These are phyloP conservation scores for Talaromyces sp. DNA, from an alignment of 2,329 filamentous ascomycete species.

Conservation along the genomic window DNA sequence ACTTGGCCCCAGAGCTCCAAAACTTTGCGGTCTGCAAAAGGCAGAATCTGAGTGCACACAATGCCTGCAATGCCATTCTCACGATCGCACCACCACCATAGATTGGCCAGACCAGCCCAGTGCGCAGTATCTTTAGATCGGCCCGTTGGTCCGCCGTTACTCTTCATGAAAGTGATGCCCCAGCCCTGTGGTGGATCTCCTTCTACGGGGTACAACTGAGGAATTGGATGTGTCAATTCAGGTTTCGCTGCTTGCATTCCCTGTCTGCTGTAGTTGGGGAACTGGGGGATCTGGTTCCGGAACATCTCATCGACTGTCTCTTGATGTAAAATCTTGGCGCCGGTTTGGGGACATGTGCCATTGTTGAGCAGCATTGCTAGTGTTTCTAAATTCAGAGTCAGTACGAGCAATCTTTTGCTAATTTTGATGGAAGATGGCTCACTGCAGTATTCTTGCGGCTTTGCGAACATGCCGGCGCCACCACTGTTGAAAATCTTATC, in stretches of 20 bases:
- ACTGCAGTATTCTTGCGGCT: conserved; percentile 57
- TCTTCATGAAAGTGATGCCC: conserved; percentile 56
- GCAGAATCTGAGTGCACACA: conserved; percentile 47
- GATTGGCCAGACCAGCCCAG: conserved; percentile 58
- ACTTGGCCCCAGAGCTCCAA: conserved; percentile 36
- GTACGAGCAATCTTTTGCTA: not conserved
- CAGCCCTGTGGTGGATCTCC: conserved; percentile 53
- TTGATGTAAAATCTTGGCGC: conserved; percentile 49
- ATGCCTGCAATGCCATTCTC: conserved; percentile 55
- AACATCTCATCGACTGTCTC: conserved; percentile 61
- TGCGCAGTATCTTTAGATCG: conserved; percentile 46
- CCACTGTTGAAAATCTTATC: conserved; percentile 51
- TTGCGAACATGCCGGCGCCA: conserved; percentile 57
- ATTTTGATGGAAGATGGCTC: conserved; percentile 17
- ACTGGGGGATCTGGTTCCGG: conserved; percentile 54
- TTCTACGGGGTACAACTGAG: conserved; percentile 47
- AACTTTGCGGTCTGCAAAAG: conserved; percentile 43
- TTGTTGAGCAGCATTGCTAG: conserved; percentile 60
- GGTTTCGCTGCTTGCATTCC: conserved; percentile 44
- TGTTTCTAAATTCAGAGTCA: conserved; percentile 40
- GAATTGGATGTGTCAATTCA: conserved; percentile 42
- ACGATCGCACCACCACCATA: conserved; percentile 60
- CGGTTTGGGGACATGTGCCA: conserved; percentile 55
- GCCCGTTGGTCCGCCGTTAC: conserved; percentile 46
- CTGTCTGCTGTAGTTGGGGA: conserved; percentile 49